Base-by-base conservation (phyloP, 2,329 filamentous ascomycete genomes). In the Colletotrichum abscissum region DNA sequence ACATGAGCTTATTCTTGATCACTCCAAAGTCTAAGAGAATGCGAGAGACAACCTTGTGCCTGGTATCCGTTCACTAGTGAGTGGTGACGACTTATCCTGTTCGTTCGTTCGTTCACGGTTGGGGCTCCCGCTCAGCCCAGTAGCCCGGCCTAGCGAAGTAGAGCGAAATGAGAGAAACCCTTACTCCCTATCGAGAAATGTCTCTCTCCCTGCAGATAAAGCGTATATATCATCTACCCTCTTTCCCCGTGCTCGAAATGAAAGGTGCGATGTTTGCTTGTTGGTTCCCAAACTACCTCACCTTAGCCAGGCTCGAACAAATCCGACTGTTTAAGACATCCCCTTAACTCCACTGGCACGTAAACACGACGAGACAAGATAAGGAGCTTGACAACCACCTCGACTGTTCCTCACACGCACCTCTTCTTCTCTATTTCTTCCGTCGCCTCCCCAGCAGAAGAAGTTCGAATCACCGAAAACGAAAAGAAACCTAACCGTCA, bases 401-500 rank as follows among this genome's bases (percentile, higher is more conserved):
- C 33, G 42, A 49, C 19, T 14, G 4, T n/a, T 28, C 9, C 11
- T 22, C 46, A 22, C 46, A 12, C 30, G 14, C 24, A 28, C 4
- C 14, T 55, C 5, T 12, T 35, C 46, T 22, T 11, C 4, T 8
- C 42, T 30, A 3, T n/a, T 56, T 19, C 19, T 49, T 22, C 26
- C n/a, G 4, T 49, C 28, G 5, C 6, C 5, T 3, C 12, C 6
- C 8, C 4, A 33, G 30, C 30, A 33, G 30, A 33, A 24, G 30
- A 14, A 33, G 19, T 4, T n/a, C 9, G 7, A 59, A 9, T 1
- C 33, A 33, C 28, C 28, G 30, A 26, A 63, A 63, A 16, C 38
- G 56, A 58, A 35, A 28, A 58, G 33, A 28, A 28, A 56, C 11
- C 8, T 22, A 12, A 26, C 52, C 55, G 12, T 26, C 75, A 77